These are phyloP conservation scores for Hanseniaspora lachancei DNA, from an alignment of 805 yeast species.

Conservation along the genomic window DNA sequence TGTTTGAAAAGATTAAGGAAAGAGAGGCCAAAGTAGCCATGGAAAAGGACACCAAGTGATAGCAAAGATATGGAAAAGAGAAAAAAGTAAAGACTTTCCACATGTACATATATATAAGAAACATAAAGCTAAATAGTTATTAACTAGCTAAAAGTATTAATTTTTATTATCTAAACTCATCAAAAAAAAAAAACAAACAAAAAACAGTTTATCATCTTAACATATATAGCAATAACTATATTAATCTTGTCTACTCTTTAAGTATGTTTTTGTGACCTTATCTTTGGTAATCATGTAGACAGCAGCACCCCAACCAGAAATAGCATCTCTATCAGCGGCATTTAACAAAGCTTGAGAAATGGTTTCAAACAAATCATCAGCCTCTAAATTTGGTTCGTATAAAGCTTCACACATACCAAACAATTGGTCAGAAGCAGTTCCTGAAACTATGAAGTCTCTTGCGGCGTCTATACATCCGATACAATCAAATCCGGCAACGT, in stretches of 20 bases:
- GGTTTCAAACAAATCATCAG: constrained; percentile 92
- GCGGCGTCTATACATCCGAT: constrained; percentile 96
- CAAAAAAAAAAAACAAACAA: too few relatives aligned
- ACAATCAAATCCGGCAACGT: constrained; percentile 86
- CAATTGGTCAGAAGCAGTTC: constrained; percentile 92
- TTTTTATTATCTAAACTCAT: not conserved
- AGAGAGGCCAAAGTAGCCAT: constrained; percentile 17
- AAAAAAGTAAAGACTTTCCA: not conserved
- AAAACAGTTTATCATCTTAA: not conserved
- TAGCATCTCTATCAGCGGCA: constrained; percentile 94
- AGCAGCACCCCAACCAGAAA: constrained; percentile 97
- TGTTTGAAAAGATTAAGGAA: constrained; percentile 40
- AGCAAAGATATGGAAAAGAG: not conserved
- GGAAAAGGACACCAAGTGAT: not conserved
- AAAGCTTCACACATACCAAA: constrained; percentile 97
- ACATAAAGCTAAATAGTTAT: not conserved
- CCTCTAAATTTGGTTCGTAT: constrained; percentile 84
- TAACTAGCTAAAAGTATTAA: not conserved
- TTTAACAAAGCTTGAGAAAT: constrained; percentile 84
- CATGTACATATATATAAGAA: not conserved
- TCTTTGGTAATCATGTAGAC: constrained; percentile 88
- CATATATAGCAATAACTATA: not conserved
- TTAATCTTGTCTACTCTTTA: constrained; percentile 92
- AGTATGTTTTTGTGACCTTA: constrained; percentile 70
- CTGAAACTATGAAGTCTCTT: constrained; percentile 85